Conservation (phyloP, 345 rosid genomes). For the Brassica juncea region DNA sequence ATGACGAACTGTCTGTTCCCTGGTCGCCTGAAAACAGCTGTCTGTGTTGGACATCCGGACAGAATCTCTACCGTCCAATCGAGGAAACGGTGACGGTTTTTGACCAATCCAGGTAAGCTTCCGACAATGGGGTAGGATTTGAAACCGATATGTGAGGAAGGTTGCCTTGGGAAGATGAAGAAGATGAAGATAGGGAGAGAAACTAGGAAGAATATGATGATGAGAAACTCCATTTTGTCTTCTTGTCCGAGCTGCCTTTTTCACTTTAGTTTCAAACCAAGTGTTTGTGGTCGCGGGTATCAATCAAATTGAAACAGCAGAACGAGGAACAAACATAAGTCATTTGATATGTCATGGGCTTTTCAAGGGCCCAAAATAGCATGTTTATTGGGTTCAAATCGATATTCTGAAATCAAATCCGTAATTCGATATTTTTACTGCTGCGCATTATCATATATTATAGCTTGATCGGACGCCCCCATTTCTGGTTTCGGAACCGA, state of each 20-base stretch:
- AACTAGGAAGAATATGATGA: conserved; percentile 28
- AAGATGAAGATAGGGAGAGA: conserved; percentile 31
- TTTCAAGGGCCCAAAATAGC: background rate
- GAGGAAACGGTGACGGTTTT: conserved; percentile 47
- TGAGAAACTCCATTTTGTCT: conserved; percentile 11
- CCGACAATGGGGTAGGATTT: conserved; percentile 61
- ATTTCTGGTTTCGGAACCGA: too few species aligned
- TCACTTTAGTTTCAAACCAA: background rate
- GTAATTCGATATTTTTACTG: too few species aligned
- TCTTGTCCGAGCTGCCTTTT: conserved; percentile 7
- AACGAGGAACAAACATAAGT: background rate
- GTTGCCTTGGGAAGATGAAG: conserved; percentile 2
- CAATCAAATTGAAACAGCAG: background rate
- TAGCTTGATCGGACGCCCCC: too few species aligned
- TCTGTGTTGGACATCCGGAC: conserved; percentile 53
- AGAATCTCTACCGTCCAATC: conserved; percentile 61
- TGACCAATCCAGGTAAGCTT: conserved; percentile 39
- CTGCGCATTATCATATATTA: too few species aligned
- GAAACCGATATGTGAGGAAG: conserved; percentile 28
- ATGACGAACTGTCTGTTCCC: conserved; percentile 40
- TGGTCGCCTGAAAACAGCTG: conserved; percentile 48
- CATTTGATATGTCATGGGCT: background rate
- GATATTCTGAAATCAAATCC: too few species aligned
- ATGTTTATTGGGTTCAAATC: too few species aligned
- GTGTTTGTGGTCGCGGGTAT: background rate